Conservation (phyloP, 176 grass and related monocot species). For the Thalia dealbata region DNA sequence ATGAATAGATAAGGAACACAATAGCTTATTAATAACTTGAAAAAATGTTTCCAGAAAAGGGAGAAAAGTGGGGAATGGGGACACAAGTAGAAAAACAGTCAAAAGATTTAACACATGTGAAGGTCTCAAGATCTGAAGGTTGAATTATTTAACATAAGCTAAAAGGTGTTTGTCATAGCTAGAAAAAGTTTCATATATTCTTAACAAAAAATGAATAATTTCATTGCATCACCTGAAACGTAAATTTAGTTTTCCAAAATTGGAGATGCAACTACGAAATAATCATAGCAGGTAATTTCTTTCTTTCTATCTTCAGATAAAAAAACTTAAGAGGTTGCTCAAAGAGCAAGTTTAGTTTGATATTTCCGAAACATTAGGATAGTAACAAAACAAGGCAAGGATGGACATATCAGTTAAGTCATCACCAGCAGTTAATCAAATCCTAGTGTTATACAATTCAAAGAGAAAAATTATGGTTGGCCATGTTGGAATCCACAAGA, state of each 20-base stretch:
- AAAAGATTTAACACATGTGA: neutral
- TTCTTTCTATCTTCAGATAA: neutral
- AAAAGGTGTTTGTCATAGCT: neutral
- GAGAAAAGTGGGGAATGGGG: no score
- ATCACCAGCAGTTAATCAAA: neutral
- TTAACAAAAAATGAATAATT: neutral
- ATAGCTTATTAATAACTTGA: neutral
- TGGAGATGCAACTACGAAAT: neutral
- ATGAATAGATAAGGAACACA: neutral
- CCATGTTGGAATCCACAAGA: neutral
- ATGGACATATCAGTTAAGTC: neutral
- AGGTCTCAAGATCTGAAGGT: neutral
- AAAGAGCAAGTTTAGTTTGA: neutral
- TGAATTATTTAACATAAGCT: neutral
- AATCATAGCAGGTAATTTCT: neutral
- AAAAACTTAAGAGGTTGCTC: neutral
- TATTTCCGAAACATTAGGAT: neutral
- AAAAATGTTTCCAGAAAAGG: no score
- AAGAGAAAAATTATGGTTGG: neutral
- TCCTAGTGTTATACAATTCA: neutral
- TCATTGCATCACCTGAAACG: neutral
- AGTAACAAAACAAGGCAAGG: neutral
- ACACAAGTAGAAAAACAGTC: neutral
- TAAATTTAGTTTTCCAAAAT: neutral
- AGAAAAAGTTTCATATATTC: neutral